Evolutionary conservation across 2,329 filamentous ascomycete genomes (phyloP), one percentile per base, ranked within the genome.

Genomic region (Colletotrichum coccodes): DNA sequence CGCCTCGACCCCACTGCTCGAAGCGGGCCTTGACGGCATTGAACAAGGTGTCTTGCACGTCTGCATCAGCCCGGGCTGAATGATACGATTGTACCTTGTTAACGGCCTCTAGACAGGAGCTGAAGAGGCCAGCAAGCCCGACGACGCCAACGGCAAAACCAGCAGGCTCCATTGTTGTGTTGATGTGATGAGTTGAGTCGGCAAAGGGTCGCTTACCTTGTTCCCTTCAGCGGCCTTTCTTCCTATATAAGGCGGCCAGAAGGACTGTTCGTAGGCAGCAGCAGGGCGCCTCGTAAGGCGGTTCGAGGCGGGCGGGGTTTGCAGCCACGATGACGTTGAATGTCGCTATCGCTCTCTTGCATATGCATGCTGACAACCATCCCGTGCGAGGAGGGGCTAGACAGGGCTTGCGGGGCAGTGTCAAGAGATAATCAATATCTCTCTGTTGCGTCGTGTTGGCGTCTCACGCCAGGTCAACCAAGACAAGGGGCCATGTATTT

Each of bases 121-220:
- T 72, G 38, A 74, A 74, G 0, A 76, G 63, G 2, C 72, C 69
- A 6, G 57, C 62, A 4, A 73, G 64, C 4, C 63, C 63, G 16
- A 64, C 50, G 28, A 73, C 36, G 21, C 67, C 64, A 28, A 73
- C 38, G 3, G 64, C 64, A 4, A 74, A 57, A 9, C 68, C 54
- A n/a, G 66, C 52, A 9, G 63, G 21, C 36, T 72, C 69, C 72
- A 73, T 73, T 23, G 42, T 46, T 46, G 46, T 30, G 21, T 46
- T 40, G 42, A 18, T 46, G 42, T 46, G 4, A 40, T 14, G 7
- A 40, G 36, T 40, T 40, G 46, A 50, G 26, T 44, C 40, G 40
- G 40, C 40, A 4, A 44, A 44, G n/a, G 18, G 40, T 44, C 40
- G 40, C 16, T 23, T 44, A 44, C 4, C 40, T 2, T 44, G 18